Base-by-base conservation (phyloP, 2,329 filamentous ascomycete genomes). In the Colletotrichum orbiculare region DNA sequence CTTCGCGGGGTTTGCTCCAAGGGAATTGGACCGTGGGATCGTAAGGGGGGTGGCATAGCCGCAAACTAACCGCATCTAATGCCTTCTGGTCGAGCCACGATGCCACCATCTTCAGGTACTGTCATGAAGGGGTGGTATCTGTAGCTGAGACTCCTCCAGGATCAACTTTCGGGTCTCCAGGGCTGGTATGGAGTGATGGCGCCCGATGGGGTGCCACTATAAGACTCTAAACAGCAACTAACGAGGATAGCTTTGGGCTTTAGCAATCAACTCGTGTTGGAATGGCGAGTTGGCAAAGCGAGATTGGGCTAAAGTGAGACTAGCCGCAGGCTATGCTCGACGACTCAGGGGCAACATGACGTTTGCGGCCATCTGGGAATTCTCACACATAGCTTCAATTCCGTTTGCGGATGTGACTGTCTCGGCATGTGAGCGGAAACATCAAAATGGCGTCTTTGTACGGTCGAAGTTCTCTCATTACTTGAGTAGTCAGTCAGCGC, bases 251-350 rank as follows among this genome's bases (percentile, higher is more conserved):
- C 56, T 64, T 49, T 48, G 34, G 42, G 15, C 15, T 9, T 15
- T 25, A 10, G 17, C 17, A 17, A n/a, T n/a, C 43, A 46, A 11
- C 8, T 46, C 25, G 4, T 25, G 25, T 15, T 33, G 15, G 33
- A 11, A 47, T 46, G 53, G 39, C 17, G 41, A 15, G 52, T 64
- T 41, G 49, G 43, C 49, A 10, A 42, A 35, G 54, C 35, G 11
- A 53, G 3, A 1, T 12, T 53, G 35, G 39, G 15, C 55, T 48
- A 54, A 50, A 41, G 49, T 42, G 13, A 49, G 47, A 50, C 37
- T 62, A 62, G 58, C 11, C n/a, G 35, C 37, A 38, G 41, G 52
- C 50, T 62, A 52, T 52, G 57, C 37, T 39, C 43, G 35, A 34
- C n/a, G 41, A 34, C 57, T 35, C 45, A 60, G 61, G 56, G 52